Base-by-base conservation (phyloP, 1,284 basidiomycete genomes). In the Rhodofomes roseus region DNA sequence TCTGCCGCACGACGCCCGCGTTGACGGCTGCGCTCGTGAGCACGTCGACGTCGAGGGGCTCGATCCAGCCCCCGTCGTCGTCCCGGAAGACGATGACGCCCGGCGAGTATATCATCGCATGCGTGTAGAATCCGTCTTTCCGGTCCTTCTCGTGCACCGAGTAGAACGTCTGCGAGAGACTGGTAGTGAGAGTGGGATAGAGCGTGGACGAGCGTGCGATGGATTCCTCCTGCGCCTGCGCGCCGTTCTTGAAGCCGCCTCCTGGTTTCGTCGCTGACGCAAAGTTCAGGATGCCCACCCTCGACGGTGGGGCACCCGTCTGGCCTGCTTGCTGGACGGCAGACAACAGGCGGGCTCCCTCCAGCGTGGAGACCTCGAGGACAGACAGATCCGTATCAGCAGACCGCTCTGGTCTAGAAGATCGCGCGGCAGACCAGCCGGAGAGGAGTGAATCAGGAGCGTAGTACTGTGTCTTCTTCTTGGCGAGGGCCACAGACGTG, bases 211-310 rank as follows among this genome's bases (percentile, higher is more conserved):
- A 81, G 46, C 88, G 82, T 1, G 88, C 87, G 63, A 90, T 79
- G 48, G 84, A 85, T 71, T 90, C 88, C 69, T 90, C 89, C 68
- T 90, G 88, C 2, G 88, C 87, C 63, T 81, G 81, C 1, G 87
- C 80, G 34, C 89, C 89, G 40, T 64, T 75, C 36, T 82, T 73
- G 69, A 90, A 90, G 1, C 88, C 87, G 6, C 88, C 87, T 1
- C 87, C 88, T 1, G 86, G 84, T 27, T 83, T 82, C 63, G 77
- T 86, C 8, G 88, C 87, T 14, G 85, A 87, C 4, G 86, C 87
- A 65, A 89, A 90, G 69, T 84, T 89, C 41, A 90, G 79, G 4
- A 90, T 72, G 16, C 85, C 86, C 18, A 87, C 76, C 53, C 73
- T 79, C 29, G 62, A 70, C 43, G 53, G 70, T 64, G 40, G 58